Evolutionary conservation across 495 filamentous ascomycete species (phyloP), one percentile per base, ranked within the genome.

Genomic region (Penicillium psychrofluorescens): DNA sequence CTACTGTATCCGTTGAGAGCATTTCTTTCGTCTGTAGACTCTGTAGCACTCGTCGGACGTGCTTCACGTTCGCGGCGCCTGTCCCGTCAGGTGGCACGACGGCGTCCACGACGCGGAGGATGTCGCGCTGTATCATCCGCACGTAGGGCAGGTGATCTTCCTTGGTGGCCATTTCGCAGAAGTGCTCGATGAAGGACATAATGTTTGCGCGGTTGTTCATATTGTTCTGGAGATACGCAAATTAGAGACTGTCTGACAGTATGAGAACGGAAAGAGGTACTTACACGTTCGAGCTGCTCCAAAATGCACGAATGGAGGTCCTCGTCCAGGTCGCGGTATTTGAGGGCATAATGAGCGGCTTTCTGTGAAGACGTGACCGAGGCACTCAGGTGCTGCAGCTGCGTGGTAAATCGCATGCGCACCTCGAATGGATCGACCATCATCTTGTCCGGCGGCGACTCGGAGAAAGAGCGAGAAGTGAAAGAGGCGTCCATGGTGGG

Each of bases 181-280:
- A 83, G 48, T 89, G 84, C 60, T 97, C 91, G 58, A 97, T 82
- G 71, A 99, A 97, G 68, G 92, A 97, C 85, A 99, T 91, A 63
- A 99, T 95, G 56, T 99, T 99, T 29, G 95, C 94, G 36, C 91
- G 75, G 37, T 82, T 95, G 68, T 99, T 99, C 84, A 97, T 94
- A 49, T 83, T 88, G 54, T 86, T 94, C 79, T 91, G 22, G 2
- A n/a, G 36, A 6, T 8, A 14, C 4, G 4, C 40, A 8, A 6
- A 7, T 42, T n/a, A 48, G 44, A 22, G 8, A 42, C 6, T 43
- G 30, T 5, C 33, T 30, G 12, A 42, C 7, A 7, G 6, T 27
- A 33, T 46, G 28, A 37, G 44, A 16, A 39, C 32, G 32, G 15
- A 4, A 16, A 16, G 27, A 12, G 9, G 28, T 39, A 56, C 68